These are phyloP conservation scores for Phyllosticta paracitricarpa DNA, from an alignment of 2,329 filamentous ascomycete species.

Conservation along the genomic window DNA sequence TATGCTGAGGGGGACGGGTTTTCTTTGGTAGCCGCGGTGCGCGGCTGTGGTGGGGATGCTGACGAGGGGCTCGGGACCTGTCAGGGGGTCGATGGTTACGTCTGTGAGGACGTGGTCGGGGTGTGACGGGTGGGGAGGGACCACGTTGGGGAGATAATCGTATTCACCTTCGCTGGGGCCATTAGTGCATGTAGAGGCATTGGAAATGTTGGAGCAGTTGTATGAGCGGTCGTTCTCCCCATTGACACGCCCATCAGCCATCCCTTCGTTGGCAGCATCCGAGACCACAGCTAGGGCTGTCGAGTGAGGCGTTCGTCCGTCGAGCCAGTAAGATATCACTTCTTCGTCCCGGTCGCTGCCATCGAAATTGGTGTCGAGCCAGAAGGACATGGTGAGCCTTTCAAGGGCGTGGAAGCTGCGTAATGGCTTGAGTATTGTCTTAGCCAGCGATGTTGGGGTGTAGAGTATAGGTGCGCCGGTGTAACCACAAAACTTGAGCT, in stretches of 20 bases:
- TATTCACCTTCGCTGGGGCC: too few relatives aligned
- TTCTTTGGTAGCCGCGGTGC: neutral
- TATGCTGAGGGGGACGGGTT: constrained; percentile 14
- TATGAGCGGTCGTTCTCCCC: neutral
- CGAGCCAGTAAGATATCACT: constrained; percentile 36
- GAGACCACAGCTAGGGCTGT: constrained; percentile 26
- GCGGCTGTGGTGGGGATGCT: neutral
- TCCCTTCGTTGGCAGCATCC: neutral
- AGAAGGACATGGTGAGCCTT: constrained; percentile 32
- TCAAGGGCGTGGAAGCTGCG: constrained; percentile 33
- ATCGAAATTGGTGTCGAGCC: constrained; percentile 33
- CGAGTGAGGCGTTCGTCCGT: constrained; percentile 28
- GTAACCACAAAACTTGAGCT: constrained; percentile 41
- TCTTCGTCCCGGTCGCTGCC: constrained; percentile 29
- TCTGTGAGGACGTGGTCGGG: neutral
- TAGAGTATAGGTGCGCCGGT: constrained; percentile 33
- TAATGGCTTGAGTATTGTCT: constrained; percentile 29
- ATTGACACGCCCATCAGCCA: constrained; percentile 12
- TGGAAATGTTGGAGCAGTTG: constrained; percentile 1
- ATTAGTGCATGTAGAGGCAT: neutral
- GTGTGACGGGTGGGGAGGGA: neutral
- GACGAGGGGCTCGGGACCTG: constrained; percentile 16
- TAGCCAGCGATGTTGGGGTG: constrained; percentile 27
- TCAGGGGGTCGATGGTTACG: constrained; percentile 18
- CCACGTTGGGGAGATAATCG: neutral